Evolutionary conservation across 2,329 filamentous ascomycete genomes (phyloP).

Genomic region (Hypomyces perniciosus): DNA sequence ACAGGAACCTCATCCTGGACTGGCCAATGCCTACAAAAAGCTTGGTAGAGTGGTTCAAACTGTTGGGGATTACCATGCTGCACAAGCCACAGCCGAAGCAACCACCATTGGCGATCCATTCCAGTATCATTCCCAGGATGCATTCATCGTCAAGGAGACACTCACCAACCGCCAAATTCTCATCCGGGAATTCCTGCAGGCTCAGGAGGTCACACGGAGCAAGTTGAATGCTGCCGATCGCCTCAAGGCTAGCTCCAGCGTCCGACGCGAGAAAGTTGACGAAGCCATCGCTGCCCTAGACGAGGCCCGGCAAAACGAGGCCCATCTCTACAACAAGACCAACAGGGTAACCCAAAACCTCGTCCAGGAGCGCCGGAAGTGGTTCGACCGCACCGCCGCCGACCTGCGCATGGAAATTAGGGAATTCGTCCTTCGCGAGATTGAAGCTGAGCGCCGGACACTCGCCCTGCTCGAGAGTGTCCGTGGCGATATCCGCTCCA

Average conservation of each 20-base stretch:
- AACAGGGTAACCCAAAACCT: conserved; percentile 85
- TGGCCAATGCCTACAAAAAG: conserved; percentile 88
- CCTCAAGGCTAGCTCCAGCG: conserved; percentile 77
- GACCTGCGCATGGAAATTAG: conserved; percentile 79
- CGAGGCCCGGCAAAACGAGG: conserved; percentile 77
- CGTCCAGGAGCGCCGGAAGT: conserved; percentile 79
- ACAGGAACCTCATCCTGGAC: conserved; percentile 83
- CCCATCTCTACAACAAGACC: conserved; percentile 77
- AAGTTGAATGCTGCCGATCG: conserved; percentile 83
- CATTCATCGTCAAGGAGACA: conserved; percentile 97
- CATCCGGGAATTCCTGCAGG: conserved; percentile 85
- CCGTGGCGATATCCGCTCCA: conserved; percentile 84
- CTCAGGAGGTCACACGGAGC: conserved; percentile 76
- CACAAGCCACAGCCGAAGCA: conserved; percentile 92
- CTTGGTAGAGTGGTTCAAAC: conserved; percentile 90
- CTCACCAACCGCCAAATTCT: conserved; percentile 96
- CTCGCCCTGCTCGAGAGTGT: conserved; percentile 91
- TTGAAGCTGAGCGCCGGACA: conserved; percentile 88
- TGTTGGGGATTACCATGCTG: conserved; percentile 90
- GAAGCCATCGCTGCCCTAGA: conserved; percentile 90
- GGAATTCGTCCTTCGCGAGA: conserved; percentile 90
- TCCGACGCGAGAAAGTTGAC: conserved; percentile 92
- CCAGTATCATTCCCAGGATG: conserved; percentile 90
- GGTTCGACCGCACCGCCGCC: conserved; percentile 81
- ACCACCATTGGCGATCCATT: conserved; percentile 91